A percentile compares a stretch with the other conserved stretches of the same genome.
These are phyloP conservation scores for Lonicera japonica DNA, from an alignment of 129 eudicot species.

Conservation along the genomic window DNA sequence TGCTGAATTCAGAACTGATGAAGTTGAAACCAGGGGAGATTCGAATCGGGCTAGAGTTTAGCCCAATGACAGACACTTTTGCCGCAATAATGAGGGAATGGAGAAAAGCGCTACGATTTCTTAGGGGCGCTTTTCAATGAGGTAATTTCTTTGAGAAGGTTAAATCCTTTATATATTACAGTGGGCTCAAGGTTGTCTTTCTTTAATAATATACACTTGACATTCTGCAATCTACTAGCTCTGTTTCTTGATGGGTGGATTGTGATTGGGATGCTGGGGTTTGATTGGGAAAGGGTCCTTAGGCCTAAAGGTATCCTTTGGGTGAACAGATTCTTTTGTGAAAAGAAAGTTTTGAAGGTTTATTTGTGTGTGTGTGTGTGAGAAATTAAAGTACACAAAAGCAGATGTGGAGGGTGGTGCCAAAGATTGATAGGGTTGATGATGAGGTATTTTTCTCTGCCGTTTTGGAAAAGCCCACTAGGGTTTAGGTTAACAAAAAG, in stretches of 20 bases:
- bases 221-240: constrained; percentile 19
- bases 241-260: not conserved
- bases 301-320: not conserved
- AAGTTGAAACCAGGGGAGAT: constrained; percentile 14
- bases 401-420: constrained; percentile 21
- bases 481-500: constrained; percentile 4
- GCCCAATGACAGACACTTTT: constrained; percentile 34
- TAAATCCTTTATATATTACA: constrained; percentile 25
- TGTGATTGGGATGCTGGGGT: not conserved
- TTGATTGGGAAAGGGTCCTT: not conserved
- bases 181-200: constrained; percentile 24
- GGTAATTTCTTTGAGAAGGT: constrained; percentile 34
- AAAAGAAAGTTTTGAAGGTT: constrained; percentile 15
- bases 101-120: constrained; percentile 25
- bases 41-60: constrained; percentile 34
- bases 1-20: constrained; percentile 17
- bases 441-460: constrained; percentile 24
- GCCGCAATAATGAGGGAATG: constrained; percentile 38
- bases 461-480: constrained; percentile 22
- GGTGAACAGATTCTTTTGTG: constrained; percentile 18
- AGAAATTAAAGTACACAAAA: constrained; percentile 18
- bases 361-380: constrained; percentile 16
- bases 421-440: constrained; percentile 22
- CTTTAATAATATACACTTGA: constrained; percentile 26
- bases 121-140: constrained; percentile 34